These are phyloP conservation scores for Funneliformis mosseae DNA, from an alignment of 192 early-diverging fungal genomes.

Conservation along the genomic window DNA sequence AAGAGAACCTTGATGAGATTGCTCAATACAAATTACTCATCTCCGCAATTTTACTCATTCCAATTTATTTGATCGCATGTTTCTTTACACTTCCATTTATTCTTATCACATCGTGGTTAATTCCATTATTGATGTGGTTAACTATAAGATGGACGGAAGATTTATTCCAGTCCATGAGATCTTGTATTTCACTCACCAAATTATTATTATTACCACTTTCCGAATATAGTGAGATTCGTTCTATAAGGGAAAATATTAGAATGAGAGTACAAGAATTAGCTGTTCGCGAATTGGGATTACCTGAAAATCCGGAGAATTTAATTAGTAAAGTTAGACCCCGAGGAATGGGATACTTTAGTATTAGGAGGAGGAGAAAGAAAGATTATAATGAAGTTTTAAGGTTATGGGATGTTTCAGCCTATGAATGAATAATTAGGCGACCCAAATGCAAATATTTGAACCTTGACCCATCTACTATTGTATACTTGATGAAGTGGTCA, in stretches of 20 bases:
- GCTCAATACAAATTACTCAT: constrained; percentile 50
- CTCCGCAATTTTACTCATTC: constrained; percentile 38
- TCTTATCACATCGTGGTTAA: constrained; percentile 37
- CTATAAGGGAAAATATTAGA: constrained; percentile 34
- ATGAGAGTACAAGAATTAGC: constrained; percentile 39
- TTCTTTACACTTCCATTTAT: constrained; percentile 41
- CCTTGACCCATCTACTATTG: too few species aligned
- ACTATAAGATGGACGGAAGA: constrained; percentile 49
- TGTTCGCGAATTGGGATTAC: constrained; percentile 38
- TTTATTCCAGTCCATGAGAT: constrained; percentile 41
- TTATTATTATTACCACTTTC: constrained; percentile 40
- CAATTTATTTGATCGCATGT: constrained; percentile 42
- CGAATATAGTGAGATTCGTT: constrained; percentile 36
- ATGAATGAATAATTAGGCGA: constrained; percentile 29
- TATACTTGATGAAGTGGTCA: too few species aligned
- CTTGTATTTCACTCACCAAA: constrained; percentile 37
- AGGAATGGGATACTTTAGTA: constrained; percentile 44
- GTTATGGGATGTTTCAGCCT: constrained; percentile 42
- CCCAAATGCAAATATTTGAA: too few species aligned
- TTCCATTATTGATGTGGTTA: constrained; percentile 46
- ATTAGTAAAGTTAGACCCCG: constrained; percentile 39
- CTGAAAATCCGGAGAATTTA: constrained; percentile 45
- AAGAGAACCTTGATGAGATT: constrained; percentile 49
- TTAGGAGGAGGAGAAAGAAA: constrained; percentile 48
- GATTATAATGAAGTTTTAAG: constrained; percentile 50